phyloP scores from a whole-genome alignment of 2,329 filamentous ascomycete species.

The Nothophaeocryptopus gaeumannii region DNA sequence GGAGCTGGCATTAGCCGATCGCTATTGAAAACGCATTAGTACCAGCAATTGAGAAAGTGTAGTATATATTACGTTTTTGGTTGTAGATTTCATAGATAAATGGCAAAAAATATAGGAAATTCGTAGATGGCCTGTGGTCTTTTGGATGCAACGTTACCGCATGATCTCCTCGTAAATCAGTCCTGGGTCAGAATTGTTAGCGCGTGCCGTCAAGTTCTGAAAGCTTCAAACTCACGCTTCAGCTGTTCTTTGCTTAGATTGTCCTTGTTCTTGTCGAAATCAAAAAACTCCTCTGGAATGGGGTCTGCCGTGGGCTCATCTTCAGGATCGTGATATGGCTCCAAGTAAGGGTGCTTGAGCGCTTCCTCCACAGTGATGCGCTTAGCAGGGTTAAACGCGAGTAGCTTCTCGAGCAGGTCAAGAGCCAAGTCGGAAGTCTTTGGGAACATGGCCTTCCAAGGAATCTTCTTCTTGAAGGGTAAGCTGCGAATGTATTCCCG shows the following conservation, averaged over 20 bases:
- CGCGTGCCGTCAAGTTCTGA: background rate
- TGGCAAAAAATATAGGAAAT: constrained; percentile 14
- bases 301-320: constrained; percentile 95
- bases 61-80: constrained; percentile 7
- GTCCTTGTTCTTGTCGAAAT: constrained; percentile 99
- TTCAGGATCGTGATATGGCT: constrained; percentile 98
- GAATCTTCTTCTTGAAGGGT: constrained; percentile 99
- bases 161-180: constrained; percentile 98
- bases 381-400: constrained; percentile 98
- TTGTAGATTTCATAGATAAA: constrained; percentile 12
- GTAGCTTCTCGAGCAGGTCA: constrained; percentile 88
- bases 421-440: constrained; percentile 98
- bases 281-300: constrained; percentile 98
- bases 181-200: constrained; percentile 41
- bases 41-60: constrained; percentile 7
- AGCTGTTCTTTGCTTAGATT: constrained; percentile 96
- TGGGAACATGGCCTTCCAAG: constrained; percentile 93
- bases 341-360: constrained; percentile 93
- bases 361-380: constrained; percentile 97
- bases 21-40: constrained; percentile 19
- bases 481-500: constrained; percentile 97
- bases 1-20: constrained; percentile 18
- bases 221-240: constrained; percentile 62
- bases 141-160: constrained; percentile 49
- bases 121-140: constrained; percentile 16